phyloP scores from a whole-genome alignment of 2,329 filamentous ascomycete species.

The Claviceps paspali region DNA sequence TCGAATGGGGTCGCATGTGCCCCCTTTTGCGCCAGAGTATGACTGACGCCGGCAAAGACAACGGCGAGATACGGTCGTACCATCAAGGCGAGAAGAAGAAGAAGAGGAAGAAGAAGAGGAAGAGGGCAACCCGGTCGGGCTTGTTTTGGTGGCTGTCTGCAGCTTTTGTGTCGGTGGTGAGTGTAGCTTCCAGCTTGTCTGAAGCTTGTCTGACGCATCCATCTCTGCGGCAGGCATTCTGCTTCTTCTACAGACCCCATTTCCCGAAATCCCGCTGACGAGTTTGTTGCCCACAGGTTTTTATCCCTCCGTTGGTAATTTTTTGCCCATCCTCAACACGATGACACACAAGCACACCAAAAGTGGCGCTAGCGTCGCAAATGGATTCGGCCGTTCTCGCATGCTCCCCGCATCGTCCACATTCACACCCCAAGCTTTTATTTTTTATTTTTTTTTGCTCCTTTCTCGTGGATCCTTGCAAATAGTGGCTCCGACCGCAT shows the following conservation, averaged over 20 bases:
- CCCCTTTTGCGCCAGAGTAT: background rate
- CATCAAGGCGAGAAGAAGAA: too few relatives aligned
- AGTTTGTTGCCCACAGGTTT: background rate
- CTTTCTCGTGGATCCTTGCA: constrained; percentile 3
- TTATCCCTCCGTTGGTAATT: background rate
- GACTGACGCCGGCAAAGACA: background rate
- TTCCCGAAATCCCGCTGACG: background rate
- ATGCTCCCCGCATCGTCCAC: constrained; percentile 6
- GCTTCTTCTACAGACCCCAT: too few relatives aligned
- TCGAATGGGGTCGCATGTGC: too few relatives aligned
- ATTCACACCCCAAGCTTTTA: constrained; percentile 5
- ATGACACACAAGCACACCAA: background rate
- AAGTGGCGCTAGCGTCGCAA: constrained; percentile 4
- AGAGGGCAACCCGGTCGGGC: background rate
- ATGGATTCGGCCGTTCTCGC: constrained; percentile 5
- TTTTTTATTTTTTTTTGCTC: too few relatives aligned
- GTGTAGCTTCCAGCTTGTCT: too few relatives aligned
- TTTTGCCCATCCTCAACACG: background rate
- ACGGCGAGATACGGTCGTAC: background rate
- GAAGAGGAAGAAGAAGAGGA: too few relatives aligned
- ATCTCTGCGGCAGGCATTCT: too few relatives aligned
- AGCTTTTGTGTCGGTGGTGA: background rate
- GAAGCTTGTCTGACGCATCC: too few relatives aligned
- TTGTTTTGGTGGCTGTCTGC: constrained; percentile 1
- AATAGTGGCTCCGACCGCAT: constrained; percentile 6